phyloP scores from a whole-genome alignment of 352 stramenopile genomes.

The Phytophthora syringae region DNA sequence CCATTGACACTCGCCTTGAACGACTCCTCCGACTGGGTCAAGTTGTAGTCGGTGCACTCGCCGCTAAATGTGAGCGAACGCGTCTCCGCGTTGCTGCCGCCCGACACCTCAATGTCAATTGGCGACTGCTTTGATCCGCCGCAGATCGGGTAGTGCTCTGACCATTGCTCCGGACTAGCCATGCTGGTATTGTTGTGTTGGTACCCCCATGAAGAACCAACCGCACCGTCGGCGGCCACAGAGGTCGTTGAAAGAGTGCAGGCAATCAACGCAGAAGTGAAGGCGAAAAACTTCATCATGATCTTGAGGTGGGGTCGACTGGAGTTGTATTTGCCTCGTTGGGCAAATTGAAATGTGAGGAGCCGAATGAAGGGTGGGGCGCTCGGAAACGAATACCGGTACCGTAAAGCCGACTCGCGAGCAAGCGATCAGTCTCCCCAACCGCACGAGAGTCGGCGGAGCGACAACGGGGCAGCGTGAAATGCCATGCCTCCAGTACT shows the following conservation, averaged over 20 bases:
- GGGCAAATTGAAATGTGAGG: slow-evolving; percentile 29
- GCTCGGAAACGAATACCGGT: slow-evolving; percentile 3
- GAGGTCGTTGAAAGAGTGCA: slow-evolving; percentile 11
- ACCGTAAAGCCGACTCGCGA: neutral
- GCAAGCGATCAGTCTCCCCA: slow-evolving; percentile 12
- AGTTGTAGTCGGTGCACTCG: slow-evolving; percentile 24
- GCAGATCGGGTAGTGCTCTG: slow-evolving; percentile 31
- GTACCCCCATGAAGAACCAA: slow-evolving; percentile 25
- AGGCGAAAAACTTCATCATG: slow-evolving; percentile 27
- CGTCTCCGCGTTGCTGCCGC: slow-evolving; percentile 1
- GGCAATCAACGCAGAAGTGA: slow-evolving; percentile 8
- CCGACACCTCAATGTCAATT: slow-evolving; percentile 28
- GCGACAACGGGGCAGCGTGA: neutral
- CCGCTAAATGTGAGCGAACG: slow-evolving; percentile 30
- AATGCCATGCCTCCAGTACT: no score
- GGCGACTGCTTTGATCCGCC: slow-evolving; percentile 32
- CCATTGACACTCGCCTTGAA: slow-evolving; percentile 30
- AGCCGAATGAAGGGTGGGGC: slow-evolving; percentile 1
- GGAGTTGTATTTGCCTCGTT: slow-evolving; percentile 11
- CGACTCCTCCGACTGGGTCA: slow-evolving; percentile 25
- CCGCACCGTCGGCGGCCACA: slow-evolving; percentile 11
- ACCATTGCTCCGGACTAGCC: slow-evolving; percentile 23
- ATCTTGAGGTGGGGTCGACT: neutral
- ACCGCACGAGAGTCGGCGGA: slow-evolving; percentile 3
- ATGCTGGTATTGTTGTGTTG: slow-evolving; percentile 24